phyloP scores from a whole-genome alignment of 352 stramenopile species.

The Phytopythium chamaehyphon region DNA sequence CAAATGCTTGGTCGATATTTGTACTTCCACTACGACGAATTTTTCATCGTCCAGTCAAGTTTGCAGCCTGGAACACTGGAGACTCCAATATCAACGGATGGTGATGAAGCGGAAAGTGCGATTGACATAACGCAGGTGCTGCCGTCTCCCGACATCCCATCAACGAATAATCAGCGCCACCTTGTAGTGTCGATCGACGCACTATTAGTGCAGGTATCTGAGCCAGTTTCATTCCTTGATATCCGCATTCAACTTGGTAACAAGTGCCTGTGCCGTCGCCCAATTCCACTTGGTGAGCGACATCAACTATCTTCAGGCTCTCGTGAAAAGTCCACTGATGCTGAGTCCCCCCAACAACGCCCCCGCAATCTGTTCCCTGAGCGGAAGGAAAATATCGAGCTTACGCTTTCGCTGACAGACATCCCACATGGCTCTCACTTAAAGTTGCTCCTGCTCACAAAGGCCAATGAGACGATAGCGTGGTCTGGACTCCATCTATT shows the following conservation, averaged over 20 bases:
- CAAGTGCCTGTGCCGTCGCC: conserved; percentile 12
- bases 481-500: conserved; percentile 80
- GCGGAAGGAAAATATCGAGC: conserved; percentile 2
- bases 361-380: conserved; percentile 1
- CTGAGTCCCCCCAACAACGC: conserved; percentile 3
- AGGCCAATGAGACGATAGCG: conserved; percentile 25
- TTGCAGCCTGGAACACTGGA: conserved; percentile 2
- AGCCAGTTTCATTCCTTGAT: conserved; percentile 10
- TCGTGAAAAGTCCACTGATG: conserved; percentile 9
- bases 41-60: conserved; percentile 37
- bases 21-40: conserved; percentile 70
- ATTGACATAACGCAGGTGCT: conserved; percentile 13
- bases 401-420: conserved; percentile 40
- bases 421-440: conserved; percentile 77
- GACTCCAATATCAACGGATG: neutral
- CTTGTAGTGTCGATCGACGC: conserved; percentile 13
- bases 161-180: conserved; percentile 10
- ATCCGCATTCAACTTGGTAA: conserved; percentile 30
- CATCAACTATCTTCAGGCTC: conserved; percentile 11
- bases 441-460: conserved; percentile 49
- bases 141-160: conserved; percentile 12
- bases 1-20: conserved; percentile 69
- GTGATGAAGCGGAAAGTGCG: conserved; percentile 5
- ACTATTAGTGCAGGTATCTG: conserved; percentile 5
- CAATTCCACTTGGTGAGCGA: conserved; percentile 8